Base-by-base conservation (phyloP, 371 early-diverging fungal species). In the Mucor plumbeus region DNA sequence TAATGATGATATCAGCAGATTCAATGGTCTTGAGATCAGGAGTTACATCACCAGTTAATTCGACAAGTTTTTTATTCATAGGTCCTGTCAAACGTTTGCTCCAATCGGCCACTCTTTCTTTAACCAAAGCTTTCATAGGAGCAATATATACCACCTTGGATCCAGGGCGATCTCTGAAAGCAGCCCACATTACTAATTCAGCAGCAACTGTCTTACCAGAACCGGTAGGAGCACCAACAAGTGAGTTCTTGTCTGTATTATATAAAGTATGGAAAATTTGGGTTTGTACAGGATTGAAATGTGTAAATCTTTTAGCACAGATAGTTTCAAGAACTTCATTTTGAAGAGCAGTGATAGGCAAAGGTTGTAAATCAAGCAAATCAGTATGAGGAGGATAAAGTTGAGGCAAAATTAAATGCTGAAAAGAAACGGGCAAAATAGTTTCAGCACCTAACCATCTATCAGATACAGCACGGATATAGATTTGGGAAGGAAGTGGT, bases 171-270 rank as follows among this genome's bases (percentile, higher is more conserved):
- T 94, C 92, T 33, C 94, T 82, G 77, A 96, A 94, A 8, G 95
- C 91, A 57, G 88, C 77, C 93, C 95, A 97, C 88, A 98, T 88
- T 6, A 96, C 96, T 47, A 99, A 73, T 70, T 98, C 97, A 1
- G 98, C 99, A 5, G 98, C 94, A 19, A 99, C 93, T 0, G 99
- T 99, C 76, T 99, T 99, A 58, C 99, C 99, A 17, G 99, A 94
- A 41, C 99, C 99, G 0, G 97, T 99, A 5, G 99, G 99, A 4
- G 99, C 99, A 70, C 96, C 99, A 7, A 99, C 85, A 3, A 99
- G 81, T 4, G 92, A 87, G 78, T 99, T 99, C 59, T 91, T 86
- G 7, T 87, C 71, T 6, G 94, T 90, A 48, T 90, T 85, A 75
- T 99, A 99, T 11, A 98, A 86, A 0, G 97, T 93, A 67, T 98